A percentile compares a stretch with the other conserved stretches of the same genome.
These are phyloP conservation scores for Eremochloa ophiuroides DNA, from an alignment of 176 grass and related monocot species.

Conservation along the genomic window DNA sequence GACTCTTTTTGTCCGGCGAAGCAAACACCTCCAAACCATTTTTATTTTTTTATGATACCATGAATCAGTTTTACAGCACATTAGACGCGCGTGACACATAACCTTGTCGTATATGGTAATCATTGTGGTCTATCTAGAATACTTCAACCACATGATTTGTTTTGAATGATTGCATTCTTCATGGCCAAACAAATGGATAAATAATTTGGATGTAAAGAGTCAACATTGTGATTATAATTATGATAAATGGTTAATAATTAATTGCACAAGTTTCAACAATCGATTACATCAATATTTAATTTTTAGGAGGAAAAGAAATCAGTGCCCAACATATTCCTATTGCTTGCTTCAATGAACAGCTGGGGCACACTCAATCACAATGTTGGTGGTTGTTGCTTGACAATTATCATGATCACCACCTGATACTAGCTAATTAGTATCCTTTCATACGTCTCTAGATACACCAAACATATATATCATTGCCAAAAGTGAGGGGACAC, in stretches of 20 bases:
- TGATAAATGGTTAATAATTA: background rate
- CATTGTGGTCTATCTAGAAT: background rate
- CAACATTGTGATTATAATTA: background rate
- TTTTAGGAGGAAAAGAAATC: background rate
- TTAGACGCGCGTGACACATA: background rate
- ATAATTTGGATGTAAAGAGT: background rate
- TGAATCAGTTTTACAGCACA: background rate
- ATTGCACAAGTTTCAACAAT: background rate
- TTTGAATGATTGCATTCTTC: conserved; percentile 8
- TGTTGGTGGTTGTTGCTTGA: background rate
- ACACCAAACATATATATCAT: background rate
- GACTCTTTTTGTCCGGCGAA: too few relatives aligned
- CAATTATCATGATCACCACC: background rate
- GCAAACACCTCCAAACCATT: too few relatives aligned
- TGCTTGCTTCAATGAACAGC: too few relatives aligned
- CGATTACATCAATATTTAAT: background rate
- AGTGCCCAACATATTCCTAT: background rate
- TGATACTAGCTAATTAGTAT: background rate
- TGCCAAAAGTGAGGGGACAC: conserved; percentile 28
- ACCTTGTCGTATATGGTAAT: background rate
- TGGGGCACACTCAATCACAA: too few relatives aligned
- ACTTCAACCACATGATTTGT: background rate
- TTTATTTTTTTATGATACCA: background rate
- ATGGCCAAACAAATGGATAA: background rate
- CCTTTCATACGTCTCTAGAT: background rate